Evolutionary conservation across 208 protist species (phyloP).

Genomic region (Acanthamoeba lenticulata): DNA sequence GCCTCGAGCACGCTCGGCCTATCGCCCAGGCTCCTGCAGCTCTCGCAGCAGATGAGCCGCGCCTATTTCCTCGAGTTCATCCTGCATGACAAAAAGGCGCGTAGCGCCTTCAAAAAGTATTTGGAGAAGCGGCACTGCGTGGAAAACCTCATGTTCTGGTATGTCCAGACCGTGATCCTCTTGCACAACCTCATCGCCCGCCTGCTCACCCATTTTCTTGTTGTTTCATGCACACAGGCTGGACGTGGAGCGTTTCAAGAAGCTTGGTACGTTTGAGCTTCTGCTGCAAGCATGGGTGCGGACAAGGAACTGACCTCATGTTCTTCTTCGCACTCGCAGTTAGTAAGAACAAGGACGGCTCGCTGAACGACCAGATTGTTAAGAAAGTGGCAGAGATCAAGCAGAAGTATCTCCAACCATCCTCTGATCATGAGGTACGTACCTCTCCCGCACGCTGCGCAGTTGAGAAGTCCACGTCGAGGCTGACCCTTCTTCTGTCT

Average conservation of each 20-base stretch:
- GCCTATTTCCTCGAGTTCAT: constrained; percentile 63
- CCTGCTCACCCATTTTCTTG: no score
- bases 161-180: no score
- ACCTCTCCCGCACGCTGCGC: neutral
- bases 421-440: neutral
- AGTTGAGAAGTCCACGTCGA: neutral
- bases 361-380: neutral
- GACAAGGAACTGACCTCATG: neutral
- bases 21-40: neutral
- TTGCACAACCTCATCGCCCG: no score
- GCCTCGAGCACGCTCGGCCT: neutral
- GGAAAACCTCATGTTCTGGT: constrained; percentile 64
- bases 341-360: neutral
- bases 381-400: neutral
- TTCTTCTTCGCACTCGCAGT: neutral
- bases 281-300: neutral
- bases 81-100: constrained; percentile 43
- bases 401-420: constrained; percentile 42
- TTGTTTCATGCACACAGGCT: neutral
- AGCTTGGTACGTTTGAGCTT: neutral
- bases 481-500: neutral
- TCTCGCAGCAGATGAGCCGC: constrained; percentile 24
- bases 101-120: neutral
- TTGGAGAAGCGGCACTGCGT: constrained; percentile 46
- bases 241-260: constrained; percentile 55